Conservation (phyloP, 495 filamentous ascomycete species). For the Aspergillus taichungensis region DNA sequence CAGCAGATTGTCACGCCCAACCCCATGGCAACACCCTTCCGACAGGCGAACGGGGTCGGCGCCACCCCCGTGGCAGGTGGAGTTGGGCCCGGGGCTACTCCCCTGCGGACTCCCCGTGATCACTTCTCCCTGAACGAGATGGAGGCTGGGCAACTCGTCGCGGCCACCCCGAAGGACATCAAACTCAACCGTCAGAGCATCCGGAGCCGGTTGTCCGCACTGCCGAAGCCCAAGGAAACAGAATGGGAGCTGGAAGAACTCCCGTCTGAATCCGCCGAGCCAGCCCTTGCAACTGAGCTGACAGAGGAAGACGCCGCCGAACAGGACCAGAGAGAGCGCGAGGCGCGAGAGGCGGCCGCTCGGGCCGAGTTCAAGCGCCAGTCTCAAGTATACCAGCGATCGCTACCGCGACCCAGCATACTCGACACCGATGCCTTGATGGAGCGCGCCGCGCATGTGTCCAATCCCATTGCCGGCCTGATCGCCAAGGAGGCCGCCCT, state of each 20-base stretch:
- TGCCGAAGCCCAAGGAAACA: conserved; percentile 85
- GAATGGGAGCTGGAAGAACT: conserved; percentile 84
- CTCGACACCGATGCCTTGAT: conserved; percentile 65
- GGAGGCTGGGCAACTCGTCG: conserved; percentile 51
- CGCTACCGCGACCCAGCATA: conserved; percentile 65
- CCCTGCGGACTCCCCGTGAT: conserved; percentile 85
- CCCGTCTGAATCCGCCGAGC: conserved; percentile 72
- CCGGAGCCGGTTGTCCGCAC: conserved; percentile 57
- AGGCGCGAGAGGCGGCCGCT: conserved; percentile 61
- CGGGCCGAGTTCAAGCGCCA: conserved; percentile 71
- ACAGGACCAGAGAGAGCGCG: conserved; percentile 62
- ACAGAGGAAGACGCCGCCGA: conserved; percentile 77
- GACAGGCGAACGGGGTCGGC: conserved; percentile 57
- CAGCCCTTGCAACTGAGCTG: conserved; percentile 40
- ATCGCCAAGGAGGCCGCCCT: conserved; percentile 69
- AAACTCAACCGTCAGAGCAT: conserved; percentile 64
- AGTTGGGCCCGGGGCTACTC: conserved; percentile 64
- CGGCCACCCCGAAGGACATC: conserved; percentile 70
- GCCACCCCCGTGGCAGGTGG: conserved; percentile 59
- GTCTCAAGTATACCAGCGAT: conserved; percentile 81
- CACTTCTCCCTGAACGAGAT: conserved; percentile 75
- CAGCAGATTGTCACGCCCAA: conserved; percentile 85
- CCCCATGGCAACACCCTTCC: conserved; percentile 86
- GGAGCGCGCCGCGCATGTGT: conserved; percentile 43
- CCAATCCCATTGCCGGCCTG: conserved; percentile 47